Evolutionary conservation across 108 stramenopile genomes (phyloP).

Genomic region (Pinguiococcus pyrenoidosus): DNA sequence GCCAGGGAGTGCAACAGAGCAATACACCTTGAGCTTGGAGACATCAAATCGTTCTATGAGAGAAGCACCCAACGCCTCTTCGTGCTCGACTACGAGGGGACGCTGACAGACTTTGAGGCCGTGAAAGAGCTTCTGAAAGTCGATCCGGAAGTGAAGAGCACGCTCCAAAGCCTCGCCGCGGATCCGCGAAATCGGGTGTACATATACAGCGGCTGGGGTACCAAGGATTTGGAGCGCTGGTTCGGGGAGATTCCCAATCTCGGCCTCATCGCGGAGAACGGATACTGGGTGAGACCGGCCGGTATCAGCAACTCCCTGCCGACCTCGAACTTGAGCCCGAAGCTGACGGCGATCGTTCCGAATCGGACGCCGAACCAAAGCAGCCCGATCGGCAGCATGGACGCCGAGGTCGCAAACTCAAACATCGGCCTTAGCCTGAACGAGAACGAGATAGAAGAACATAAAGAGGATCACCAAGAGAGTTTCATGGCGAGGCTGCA

Average conservation of each 20-base stretch:
- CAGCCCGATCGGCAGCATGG: too few relatives aligned
- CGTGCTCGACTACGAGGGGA: constrained; percentile 20
- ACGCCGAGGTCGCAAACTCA: too few relatives aligned
- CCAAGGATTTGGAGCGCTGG: constrained; percentile 12
- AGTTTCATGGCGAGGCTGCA: too few relatives aligned
- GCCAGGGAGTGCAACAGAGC: constrained; percentile 12
- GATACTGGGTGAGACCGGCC: constrained; percentile 16
- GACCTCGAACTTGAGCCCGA: too few relatives aligned
- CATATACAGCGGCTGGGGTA: constrained; percentile 9
- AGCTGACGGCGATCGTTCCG: too few relatives aligned
- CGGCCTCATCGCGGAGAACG: constrained; percentile 18
- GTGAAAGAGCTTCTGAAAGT: constrained; percentile 4
- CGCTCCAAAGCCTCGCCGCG: neutral
- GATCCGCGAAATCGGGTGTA: constrained; percentile 14
- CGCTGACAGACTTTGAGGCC: constrained; percentile 7
- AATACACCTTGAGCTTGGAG: constrained; percentile 6
- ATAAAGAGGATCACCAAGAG: too few relatives aligned
- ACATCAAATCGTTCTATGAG: constrained; percentile 18
- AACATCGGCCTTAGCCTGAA: too few relatives aligned
- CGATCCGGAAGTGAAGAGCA: neutral
- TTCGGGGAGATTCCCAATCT: constrained; percentile 5
- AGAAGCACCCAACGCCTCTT: constrained; percentile 13
- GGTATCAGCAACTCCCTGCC: too few relatives aligned
- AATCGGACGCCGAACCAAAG: too few relatives aligned
- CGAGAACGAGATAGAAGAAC: too few relatives aligned